Percentiles rank a stretch among this genome's conserved stretches.
phyloP scores from a whole-genome alignment of 164 flowering plant species.

The Sextonia rubra region DNA sequence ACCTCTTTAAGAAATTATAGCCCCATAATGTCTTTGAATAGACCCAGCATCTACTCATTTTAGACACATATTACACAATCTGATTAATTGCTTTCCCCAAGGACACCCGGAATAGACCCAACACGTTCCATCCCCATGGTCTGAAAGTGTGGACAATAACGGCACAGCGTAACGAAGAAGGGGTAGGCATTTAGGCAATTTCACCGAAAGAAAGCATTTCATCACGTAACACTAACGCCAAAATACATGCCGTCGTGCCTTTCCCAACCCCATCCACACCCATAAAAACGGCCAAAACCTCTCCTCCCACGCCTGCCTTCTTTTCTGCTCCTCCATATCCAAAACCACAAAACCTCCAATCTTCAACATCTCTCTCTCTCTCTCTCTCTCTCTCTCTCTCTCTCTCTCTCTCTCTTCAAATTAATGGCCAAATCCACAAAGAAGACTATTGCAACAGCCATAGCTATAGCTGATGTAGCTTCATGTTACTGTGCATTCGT shows the following conservation, averaged over 20 bases:
- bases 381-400: background rate
- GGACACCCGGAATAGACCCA: background rate
- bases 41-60: too few relatives aligned
- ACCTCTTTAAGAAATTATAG: too few relatives aligned
- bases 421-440: background rate
- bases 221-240: conserved; percentile 1
- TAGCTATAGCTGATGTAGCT: conserved; percentile 1
- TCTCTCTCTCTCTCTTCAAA: background rate
- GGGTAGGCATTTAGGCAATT: background rate
- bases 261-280: background rate
- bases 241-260: background rate
- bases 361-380: background rate
- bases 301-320: background rate
- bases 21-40: too few relatives aligned
- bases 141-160: background rate
- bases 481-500: conserved; percentile 17
- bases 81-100: background rate
- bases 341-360: background rate
- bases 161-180: background rate
- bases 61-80: too few relatives aligned
- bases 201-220: background rate
- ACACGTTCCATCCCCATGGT: background rate
- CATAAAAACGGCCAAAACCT: background rate
- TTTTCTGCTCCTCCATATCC: background rate
- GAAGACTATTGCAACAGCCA: background rate